Evolutionary conservation across 768 basidiomycete genomes (phyloP).

Genomic region (Mycena filopes): DNA sequence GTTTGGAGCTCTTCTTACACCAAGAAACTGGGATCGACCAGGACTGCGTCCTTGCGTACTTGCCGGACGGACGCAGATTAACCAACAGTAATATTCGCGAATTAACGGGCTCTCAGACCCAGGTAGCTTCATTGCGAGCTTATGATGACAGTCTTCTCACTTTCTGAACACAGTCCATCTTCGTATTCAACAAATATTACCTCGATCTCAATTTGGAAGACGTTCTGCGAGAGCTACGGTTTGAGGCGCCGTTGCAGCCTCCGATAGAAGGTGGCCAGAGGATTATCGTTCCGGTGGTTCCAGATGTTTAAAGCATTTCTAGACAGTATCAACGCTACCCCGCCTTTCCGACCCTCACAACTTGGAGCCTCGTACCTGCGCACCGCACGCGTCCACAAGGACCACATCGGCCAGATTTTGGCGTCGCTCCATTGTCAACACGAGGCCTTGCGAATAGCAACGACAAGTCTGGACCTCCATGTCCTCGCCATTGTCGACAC

Average conservation of each 20-base stretch:
- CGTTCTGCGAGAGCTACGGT: constrained; percentile 69
- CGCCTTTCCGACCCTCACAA: constrained; percentile 76
- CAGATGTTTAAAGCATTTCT: constrained; percentile 11
- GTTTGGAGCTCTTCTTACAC: constrained; percentile 76
- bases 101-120: constrained; percentile 77
- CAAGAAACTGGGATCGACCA: constrained; percentile 78
- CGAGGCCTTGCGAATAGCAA: constrained; percentile 79
- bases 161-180: constrained; percentile 62
- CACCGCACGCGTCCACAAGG: constrained; percentile 71
- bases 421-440: constrained; percentile 71
- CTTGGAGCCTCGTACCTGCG: constrained; percentile 75
- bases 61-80: constrained; percentile 82
- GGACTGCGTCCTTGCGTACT: constrained; percentile 78
- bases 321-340: constrained; percentile 75
- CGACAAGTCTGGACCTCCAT: constrained; percentile 75
- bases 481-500: constrained; percentile 77
- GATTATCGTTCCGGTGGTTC: too few species aligned
- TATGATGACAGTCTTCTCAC: neutral
- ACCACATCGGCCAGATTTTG: constrained; percentile 63
- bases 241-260: constrained; percentile 73
- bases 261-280: constrained; percentile 79
- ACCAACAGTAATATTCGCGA: constrained; percentile 80
- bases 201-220: constrained; percentile 76
- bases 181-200: constrained; percentile 86
- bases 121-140: constrained; percentile 56